Evolutionary conservation across 345 rosid species (phyloP), one percentile per base, ranked within the genome.

Genomic region (Populus simonii): DNA sequence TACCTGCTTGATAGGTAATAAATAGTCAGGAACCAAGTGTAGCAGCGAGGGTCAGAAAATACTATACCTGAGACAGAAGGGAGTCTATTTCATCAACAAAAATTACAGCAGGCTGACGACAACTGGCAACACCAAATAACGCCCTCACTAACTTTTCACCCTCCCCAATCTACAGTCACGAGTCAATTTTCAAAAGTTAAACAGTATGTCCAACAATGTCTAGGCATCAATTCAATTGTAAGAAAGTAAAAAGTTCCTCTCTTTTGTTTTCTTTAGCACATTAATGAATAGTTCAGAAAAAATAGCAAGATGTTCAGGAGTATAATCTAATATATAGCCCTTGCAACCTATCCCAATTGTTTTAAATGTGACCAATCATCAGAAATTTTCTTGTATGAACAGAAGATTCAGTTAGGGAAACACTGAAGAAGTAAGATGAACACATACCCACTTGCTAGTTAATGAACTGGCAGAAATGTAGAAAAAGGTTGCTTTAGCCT

Each of bases 111-210:
- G 99, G 98, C 85, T 96, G 99, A 83, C 97, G 97, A 79, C 98
- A 96, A 84, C 91, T 89, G 72, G 99, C 99, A 72, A 96, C 99
- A 72, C 98, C 99, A 84, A 96, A 96, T 77, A 96, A 96, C 17
- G 99, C 97, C 80, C 99, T 89, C 82, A 96, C 99, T 80, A 96
- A 85, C 87, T 96, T 96, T 90, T 96, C 99, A 57, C 99, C 98
- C 89, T 96, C 98, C 8, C 99, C 99, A 87, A 96, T 93, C 99
- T 96, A 80, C 83, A 85, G 16, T 66, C 39, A 63, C 45, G 45
- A 15, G 33, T 43, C 51, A 66, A 31, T 12, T 36, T 25, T 31
- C 25, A 35, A n/a, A 7, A 4, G 61, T 79, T 38, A 43, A 67
- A n/a, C 23, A 69, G 25, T 31, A 49, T 51, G 25, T 25, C 43